Evolutionary conservation across 177 flowering plant species (phyloP), one percentile per base, ranked within the genome.

Genomic region (Vitis hybrid): DNA sequence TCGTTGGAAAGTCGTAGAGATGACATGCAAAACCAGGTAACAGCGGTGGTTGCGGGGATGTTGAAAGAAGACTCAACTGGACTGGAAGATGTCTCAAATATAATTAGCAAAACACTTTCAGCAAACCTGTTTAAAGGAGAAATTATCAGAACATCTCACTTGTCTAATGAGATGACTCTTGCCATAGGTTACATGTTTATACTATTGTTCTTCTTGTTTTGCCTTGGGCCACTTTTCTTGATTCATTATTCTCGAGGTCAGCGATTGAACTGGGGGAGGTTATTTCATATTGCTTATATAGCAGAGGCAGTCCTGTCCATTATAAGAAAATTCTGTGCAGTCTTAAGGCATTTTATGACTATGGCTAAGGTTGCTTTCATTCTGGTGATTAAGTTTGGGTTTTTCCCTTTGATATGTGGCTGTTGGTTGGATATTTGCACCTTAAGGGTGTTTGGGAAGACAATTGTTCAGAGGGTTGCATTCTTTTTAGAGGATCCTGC

Each of bases 331-430:
- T 51, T 64, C 29, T 18, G 51, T 18, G 56, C 31, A 51, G 29
- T 20, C 19, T 10, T 18, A 4, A 64, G 56, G 67, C 67, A 50
- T 18, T 64, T 49, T 49, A 6, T 50, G 67, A 64, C 56, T 11
- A 64, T 50, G 14, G n/a, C 50, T 33, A 64, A 64, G 56, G 56
- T 50, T 64, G 13, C 55, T 49, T 49, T 64, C 16, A 16, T 64
- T 16, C 11, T 64, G 56, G 67, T 5, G 31, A 51, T 64, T 18
- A 20, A 64, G 51, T 6, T 64, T 51, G 55, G 29, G n/a, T 6
- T 51, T 14, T 64, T 64, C 18, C 67, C 67, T 64, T 49, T 64
- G 55, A 64, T 64, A 55, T 64, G 56, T 64, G 67, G 67, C 29
- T 51, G 55, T 55, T 64, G 67, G 67, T 16, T 64, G 39, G 67